Base-by-base conservation (phyloP, 2,329 filamentous ascomycete genomes). In the Pseudogymnoascus sp. region DNA sequence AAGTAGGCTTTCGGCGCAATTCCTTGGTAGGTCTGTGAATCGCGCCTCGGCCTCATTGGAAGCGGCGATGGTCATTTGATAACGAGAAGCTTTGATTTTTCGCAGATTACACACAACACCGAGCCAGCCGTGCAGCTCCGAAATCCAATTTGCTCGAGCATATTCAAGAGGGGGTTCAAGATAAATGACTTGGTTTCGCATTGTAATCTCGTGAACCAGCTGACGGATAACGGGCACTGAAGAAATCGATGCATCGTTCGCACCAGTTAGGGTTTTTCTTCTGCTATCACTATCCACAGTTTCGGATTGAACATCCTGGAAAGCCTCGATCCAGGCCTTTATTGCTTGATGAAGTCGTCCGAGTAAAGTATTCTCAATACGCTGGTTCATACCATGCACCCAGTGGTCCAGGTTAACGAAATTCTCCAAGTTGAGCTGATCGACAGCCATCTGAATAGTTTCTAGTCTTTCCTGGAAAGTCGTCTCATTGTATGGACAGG, bases 111-210 rank as follows among this genome's bases (percentile, higher is more conserved):
- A 97, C 50, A 96, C 88, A 64, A 96, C 84, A 40, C 91, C 93
- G 36, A 99, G 84, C 95, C 95, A 99, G 35, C 91, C 85, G 70
- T 97, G 93, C 42, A 99, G 82, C 69, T 97, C 93, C 17, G 88
- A 82, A 72, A 96, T 90, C 95, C 96, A 99, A 73, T 89, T 93
- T 11, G 93, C 93, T 68, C 93, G 86, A 15, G 95, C 93, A 74
- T 88, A 95, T 73, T 96, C 92, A 61, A 97, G 80, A 4, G 95
- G 95, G 3, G 95, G 96, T 62, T 97, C 95, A 26, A 99, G 84
- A 72, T 96, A 96, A 69, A 99, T 96, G 68, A 97, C 89, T 75
- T 99, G 95, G 71, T 97, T 97, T 33, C 91, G 90, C 91, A 99
- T 99, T 5, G 91, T 95, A 63, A 99, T 88, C 74, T 99, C 95